phyloP scores from a whole-genome alignment of 768 basidiomycete genomes.

The Collybia mongolica region DNA sequence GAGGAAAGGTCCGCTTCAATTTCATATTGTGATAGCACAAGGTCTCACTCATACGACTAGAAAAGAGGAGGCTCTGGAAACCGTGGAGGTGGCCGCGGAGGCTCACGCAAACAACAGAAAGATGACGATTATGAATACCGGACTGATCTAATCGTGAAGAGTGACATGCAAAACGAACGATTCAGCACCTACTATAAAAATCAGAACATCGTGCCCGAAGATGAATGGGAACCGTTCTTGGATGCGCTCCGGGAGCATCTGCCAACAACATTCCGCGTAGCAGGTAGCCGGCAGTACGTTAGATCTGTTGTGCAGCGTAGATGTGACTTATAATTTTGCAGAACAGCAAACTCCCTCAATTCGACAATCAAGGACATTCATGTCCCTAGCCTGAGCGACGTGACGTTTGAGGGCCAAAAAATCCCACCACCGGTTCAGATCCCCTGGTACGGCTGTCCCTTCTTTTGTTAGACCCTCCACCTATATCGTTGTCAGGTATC shows the following conservation, averaged over 20 bases:
- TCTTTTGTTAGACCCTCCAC: background rate
- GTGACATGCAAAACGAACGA: conserved; percentile 70
- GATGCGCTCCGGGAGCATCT: conserved; percentile 65
- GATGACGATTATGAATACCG: conserved; percentile 36
- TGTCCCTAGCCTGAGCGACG: conserved; percentile 71
- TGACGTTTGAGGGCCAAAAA: conserved; percentile 71
- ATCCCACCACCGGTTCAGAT: conserved; percentile 83
- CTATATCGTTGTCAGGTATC: conserved; percentile 65
- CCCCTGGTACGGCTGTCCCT: conserved; percentile 60
- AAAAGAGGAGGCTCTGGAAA: too few relatives aligned
- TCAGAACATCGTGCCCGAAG: conserved; percentile 72
- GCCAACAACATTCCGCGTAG: conserved; percentile 93
- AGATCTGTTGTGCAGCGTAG: background rate
- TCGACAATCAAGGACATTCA: conserved; percentile 73
- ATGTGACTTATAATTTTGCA: conserved; percentile 21
- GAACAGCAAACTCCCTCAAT: conserved; percentile 74
- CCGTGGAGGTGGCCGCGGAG: too few relatives aligned
- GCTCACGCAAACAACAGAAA: background rate
- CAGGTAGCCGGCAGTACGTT: conserved; percentile 80
- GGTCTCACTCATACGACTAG: too few relatives aligned
- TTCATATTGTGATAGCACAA: too few relatives aligned
- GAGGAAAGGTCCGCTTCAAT: too few relatives aligned
- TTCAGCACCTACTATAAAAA: conserved; percentile 69
- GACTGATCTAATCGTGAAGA: conserved; percentile 52
- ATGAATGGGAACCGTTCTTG: conserved; percentile 80